Evolutionary conservation across 2,329 filamentous ascomycete species (phyloP).

Genomic region (Taxawa tesnikishii): DNA sequence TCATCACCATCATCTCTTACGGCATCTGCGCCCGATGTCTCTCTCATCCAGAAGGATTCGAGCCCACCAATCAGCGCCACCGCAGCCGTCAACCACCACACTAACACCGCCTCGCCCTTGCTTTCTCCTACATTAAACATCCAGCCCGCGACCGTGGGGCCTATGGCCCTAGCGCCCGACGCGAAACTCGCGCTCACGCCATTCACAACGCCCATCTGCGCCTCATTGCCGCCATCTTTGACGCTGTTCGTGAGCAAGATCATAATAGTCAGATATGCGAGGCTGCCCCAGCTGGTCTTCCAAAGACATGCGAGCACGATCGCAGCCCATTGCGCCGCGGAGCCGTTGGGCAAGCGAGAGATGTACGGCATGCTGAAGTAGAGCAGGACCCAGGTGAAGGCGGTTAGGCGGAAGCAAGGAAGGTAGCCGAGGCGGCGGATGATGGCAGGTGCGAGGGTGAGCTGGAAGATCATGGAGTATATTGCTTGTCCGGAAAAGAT

Average conservation of each 20-base stretch:
- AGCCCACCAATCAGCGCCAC: too few relatives aligned
- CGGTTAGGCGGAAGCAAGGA: slow-evolving; percentile 68
- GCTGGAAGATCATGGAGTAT: slow-evolving; percentile 78
- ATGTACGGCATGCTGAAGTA: slow-evolving; percentile 86
- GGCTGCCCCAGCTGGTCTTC: slow-evolving; percentile 86
- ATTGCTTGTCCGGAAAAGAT: slow-evolving; percentile 81
- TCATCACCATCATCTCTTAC: too few relatives aligned
- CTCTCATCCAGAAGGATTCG: too few relatives aligned
- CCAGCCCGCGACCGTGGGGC: too few relatives aligned
- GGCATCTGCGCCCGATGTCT: too few relatives aligned
- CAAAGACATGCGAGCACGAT: slow-evolving; percentile 70
- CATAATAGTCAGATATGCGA: slow-evolving; percentile 81
- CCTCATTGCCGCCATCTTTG: too few relatives aligned
- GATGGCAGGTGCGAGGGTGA: slow-evolving; percentile 71
- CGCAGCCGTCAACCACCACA: too few relatives aligned
- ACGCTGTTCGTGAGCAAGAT: slow-evolving; percentile 89
- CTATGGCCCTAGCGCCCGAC: too few relatives aligned
- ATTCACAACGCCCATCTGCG: too few relatives aligned
- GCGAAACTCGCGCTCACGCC: too few relatives aligned
- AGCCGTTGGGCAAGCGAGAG: slow-evolving; percentile 62
- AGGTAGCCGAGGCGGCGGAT: slow-evolving; percentile 66
- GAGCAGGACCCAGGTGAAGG: slow-evolving; percentile 72
- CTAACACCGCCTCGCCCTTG: too few relatives aligned
- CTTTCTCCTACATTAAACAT: too few relatives aligned
- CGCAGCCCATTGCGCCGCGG: slow-evolving; percentile 62